Evolutionary conservation across 2,329 filamentous ascomycete genomes (phyloP).

Genomic region (Aspergillus tanneri): DNA sequence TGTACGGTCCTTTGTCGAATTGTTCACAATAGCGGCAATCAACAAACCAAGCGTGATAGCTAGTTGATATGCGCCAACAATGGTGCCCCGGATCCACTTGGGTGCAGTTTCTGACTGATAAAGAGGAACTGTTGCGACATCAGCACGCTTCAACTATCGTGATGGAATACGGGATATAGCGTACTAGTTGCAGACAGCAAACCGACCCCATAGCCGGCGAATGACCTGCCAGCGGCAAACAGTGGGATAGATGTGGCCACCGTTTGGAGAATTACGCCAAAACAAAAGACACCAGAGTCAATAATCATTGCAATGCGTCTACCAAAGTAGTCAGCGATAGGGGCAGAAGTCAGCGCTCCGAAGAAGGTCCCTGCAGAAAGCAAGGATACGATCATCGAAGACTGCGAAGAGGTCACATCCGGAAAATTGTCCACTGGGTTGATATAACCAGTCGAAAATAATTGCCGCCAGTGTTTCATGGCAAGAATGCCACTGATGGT

Average conservation of each 20-base stretch:
- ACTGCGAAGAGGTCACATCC: conserved; percentile 53
- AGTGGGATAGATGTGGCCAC: conserved; percentile 31
- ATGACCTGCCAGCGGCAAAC: conserved; percentile 52
- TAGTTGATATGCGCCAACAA: conserved; percentile 77
- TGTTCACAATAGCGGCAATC: conserved; percentile 70
- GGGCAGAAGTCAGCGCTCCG: conserved; percentile 67
- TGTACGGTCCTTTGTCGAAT: conserved; percentile 61
- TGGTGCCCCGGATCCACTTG: conserved; percentile 70
- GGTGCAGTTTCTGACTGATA: conserved; percentile 80
- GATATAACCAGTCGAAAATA: conserved; percentile 35
- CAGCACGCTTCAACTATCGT: no score
- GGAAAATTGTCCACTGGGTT: conserved; percentile 42
- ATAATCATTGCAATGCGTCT: conserved; percentile 45
- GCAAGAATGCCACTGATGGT: conserved; percentile 55
- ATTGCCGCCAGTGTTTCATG: conserved; percentile 46
- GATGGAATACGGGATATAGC: neutral
- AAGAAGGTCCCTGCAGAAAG: conserved; percentile 74
- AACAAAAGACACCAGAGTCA: conserved; percentile 32
- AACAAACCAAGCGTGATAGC: conserved; percentile 76
- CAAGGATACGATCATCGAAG: conserved; percentile 66
- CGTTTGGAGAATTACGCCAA: conserved; percentile 38
- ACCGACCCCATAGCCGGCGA: conserved; percentile 62
- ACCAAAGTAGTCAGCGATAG: conserved; percentile 47
- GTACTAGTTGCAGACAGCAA: conserved; percentile 76
- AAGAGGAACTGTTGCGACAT: conserved; percentile 42